These are phyloP conservation scores for Colletotrichum aenigma DNA, from an alignment of 2,329 filamentous ascomycete species.

Conservation along the genomic window DNA sequence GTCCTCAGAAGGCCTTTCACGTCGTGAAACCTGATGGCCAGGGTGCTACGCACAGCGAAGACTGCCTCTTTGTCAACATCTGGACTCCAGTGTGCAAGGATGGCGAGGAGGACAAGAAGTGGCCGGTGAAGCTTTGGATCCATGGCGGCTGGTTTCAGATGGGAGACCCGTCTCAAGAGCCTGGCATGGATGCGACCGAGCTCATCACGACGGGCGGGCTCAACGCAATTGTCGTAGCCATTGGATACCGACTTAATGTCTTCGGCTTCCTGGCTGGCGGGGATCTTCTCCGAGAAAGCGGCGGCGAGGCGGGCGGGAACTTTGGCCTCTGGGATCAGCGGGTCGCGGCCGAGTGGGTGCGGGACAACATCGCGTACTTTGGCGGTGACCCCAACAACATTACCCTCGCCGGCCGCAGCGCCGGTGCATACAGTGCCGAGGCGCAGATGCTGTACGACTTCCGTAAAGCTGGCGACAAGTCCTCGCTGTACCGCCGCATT, in stretches of 20 bases:
- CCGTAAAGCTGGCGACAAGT: constrained; percentile 20
- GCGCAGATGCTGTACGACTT: constrained; percentile 43
- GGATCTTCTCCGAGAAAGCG: constrained; percentile 33
- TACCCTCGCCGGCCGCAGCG: constrained; percentile 46
- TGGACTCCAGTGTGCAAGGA: constrained; percentile 43
- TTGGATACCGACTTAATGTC: constrained; percentile 52
- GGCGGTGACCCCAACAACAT: constrained; percentile 47
- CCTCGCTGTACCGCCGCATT: constrained; percentile 35
- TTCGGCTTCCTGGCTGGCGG: constrained; percentile 52
- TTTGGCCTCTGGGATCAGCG: constrained; percentile 56
- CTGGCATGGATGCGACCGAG: constrained; percentile 47
- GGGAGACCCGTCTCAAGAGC: constrained; percentile 45
- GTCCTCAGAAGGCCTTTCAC: constrained; percentile 40
- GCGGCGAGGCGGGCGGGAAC: constrained; percentile 25
- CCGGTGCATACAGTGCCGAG: constrained; percentile 47
- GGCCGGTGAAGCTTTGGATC: constrained; percentile 44
- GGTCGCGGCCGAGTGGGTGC: constrained; percentile 52
- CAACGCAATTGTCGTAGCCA: constrained; percentile 44
- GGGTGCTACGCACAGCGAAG: constrained; percentile 40
- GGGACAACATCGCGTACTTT: constrained; percentile 49
- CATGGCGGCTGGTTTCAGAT: constrained; percentile 55
- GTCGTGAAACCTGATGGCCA: constrained; percentile 28
- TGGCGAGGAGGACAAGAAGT: constrained; percentile 29
- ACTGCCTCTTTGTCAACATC: constrained; percentile 54
- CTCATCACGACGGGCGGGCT: constrained; percentile 39